phyloP scores from a whole-genome alignment of 1,284 basidiomycete genomes.

The Rhodotorula sp. region DNA sequence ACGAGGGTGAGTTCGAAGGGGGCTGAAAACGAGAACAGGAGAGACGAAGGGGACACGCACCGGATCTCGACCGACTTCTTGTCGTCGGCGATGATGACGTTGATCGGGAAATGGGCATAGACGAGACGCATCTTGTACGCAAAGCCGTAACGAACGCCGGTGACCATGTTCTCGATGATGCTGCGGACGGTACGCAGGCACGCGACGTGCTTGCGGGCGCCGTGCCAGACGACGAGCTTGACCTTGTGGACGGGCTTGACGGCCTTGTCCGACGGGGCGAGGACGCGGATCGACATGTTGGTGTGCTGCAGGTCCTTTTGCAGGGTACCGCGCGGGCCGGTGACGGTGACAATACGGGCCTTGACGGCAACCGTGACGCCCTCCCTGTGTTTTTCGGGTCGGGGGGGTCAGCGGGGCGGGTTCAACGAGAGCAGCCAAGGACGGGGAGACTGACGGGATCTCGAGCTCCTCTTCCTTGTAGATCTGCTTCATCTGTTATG shows the following conservation, averaged over 20 bases:
- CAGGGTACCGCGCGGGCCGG: slow-evolving; percentile 84
- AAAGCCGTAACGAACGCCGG: slow-evolving; percentile 97
- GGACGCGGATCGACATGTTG: slow-evolving; percentile 90
- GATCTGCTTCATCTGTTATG: slow-evolving; percentile 76
- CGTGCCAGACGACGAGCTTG: slow-evolving; percentile 96
- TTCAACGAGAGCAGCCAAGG: too few relatives aligned
- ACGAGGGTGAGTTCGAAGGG: neutral
- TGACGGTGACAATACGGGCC: slow-evolving; percentile 83
- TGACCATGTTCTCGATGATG: slow-evolving; percentile 96
- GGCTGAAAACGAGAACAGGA: neutral
- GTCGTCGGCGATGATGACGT: slow-evolving; percentile 89
- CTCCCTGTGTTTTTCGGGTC: slow-evolving; percentile 49
- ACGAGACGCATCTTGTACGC: slow-evolving; percentile 98
- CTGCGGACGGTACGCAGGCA: slow-evolving; percentile 95
- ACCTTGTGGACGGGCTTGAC: slow-evolving; percentile 63
- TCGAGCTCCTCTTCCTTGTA: slow-evolving; percentile 90
- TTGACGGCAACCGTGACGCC: slow-evolving; percentile 81
- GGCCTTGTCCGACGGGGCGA: slow-evolving; percentile 59
- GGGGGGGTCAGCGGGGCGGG: neutral
- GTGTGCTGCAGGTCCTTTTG: slow-evolving; percentile 89
- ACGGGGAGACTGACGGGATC: slow-evolving; percentile 59
- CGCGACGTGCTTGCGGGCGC: slow-evolving; percentile 96
- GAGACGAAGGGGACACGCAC: slow-evolving; percentile 64
- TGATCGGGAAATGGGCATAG: slow-evolving; percentile 99
- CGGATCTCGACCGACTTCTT: slow-evolving; percentile 87